Percentiles rank a stretch among this genome's conserved stretches.
These are phyloP conservation scores for Lasiodiplodia gonubiensis DNA, from an alignment of 2,329 filamentous ascomycete species.

Conservation along the genomic window DNA sequence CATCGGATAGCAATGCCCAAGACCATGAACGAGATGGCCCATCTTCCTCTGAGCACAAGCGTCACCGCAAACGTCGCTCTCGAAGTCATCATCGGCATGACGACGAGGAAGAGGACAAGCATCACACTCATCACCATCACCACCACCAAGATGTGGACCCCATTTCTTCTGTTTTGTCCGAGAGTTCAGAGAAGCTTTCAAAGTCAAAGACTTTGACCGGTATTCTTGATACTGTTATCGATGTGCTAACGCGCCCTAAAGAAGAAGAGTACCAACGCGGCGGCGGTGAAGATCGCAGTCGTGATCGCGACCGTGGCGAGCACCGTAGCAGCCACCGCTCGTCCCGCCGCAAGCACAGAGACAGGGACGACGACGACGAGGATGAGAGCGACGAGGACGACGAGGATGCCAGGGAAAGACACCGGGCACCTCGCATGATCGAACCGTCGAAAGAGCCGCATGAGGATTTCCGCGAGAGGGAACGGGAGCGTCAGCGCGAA, in stretches of 20 bases:
- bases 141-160: slow-evolving; percentile 6
- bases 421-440: slow-evolving; percentile 20
- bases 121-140: slow-evolving; percentile 7
- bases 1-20: background rate
- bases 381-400: slow-evolving; percentile 13
- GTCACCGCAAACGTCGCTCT: slow-evolving; percentile 14
- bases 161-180: slow-evolving; percentile 12
- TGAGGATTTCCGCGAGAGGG: slow-evolving; percentile 19
- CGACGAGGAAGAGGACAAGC: background rate
- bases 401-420: slow-evolving; percentile 10
- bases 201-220: slow-evolving; percentile 10
- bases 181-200: slow-evolving; percentile 2
- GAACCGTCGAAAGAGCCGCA: slow-evolving; percentile 12
- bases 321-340: slow-evolving; percentile 18
- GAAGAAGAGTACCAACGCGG: slow-evolving; percentile 23
- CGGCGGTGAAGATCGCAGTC: slow-evolving; percentile 4
- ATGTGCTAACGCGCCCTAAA: slow-evolving; percentile 26
- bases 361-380: slow-evolving; percentile 23
- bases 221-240: slow-evolving; percentile 19
- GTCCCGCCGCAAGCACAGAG: slow-evolving; percentile 15
- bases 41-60: slow-evolving; percentile 10
- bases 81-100: slow-evolving; percentile 3
- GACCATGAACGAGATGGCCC: slow-evolving; percentile 1
- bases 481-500: slow-evolving; percentile 17
- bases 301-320: slow-evolving; percentile 15